Evolutionary conservation across 208 protist genomes (phyloP), one percentile per base, ranked within the genome.

Genomic region (Crithidia acanthocephali): DNA sequence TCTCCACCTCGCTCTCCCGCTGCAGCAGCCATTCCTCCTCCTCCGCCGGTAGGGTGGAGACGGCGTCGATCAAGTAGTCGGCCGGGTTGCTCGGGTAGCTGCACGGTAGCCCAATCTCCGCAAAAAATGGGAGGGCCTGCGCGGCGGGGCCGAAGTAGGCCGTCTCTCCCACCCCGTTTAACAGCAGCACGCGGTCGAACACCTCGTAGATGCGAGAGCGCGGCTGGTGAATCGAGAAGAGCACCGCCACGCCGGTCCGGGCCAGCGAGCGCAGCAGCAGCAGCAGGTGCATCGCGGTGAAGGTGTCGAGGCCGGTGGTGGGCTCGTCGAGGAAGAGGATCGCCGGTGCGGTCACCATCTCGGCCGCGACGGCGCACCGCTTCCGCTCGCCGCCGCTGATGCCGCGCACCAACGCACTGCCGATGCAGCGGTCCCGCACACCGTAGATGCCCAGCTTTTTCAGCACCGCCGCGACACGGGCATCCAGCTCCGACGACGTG

Each of bases 291-390:
- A 85, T 75, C 40, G 90, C 90, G 22, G 80, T 89, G 74, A 92
- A 86, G 16, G 87, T 90, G 76, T 98, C 92, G 8, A 98, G 81
- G 15, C 93, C 92, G 16, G 88, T 96, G 20, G 87, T 94, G 6
- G 86, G 89, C 64, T 95, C 89, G 40, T 94, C 91, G 11, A 92
- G 79, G 45, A 95, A 90, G 23, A 96, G 68, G 28, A 95, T 66
- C 7, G 83, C 75, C 2, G 91, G 91, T 7, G 67, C 35, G 15
- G 88, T 76, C 33, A 91, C 85, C 33, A 94, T 66, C 62, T 92
- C 91, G 16, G 83, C 83, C 27, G 86, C 88, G 16, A 95, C 79
- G 15, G 80, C 75, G 62, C 77, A 84, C 2, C 88, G 85, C 64
- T 95, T 95, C 58, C 79, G 83, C 74, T 95, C 86, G 3, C 88